Evolutionary conservation across 306 rosid genomes (phyloP), one percentile per base, ranked within the genome.

Genomic region (Rosa lucieae): DNA sequence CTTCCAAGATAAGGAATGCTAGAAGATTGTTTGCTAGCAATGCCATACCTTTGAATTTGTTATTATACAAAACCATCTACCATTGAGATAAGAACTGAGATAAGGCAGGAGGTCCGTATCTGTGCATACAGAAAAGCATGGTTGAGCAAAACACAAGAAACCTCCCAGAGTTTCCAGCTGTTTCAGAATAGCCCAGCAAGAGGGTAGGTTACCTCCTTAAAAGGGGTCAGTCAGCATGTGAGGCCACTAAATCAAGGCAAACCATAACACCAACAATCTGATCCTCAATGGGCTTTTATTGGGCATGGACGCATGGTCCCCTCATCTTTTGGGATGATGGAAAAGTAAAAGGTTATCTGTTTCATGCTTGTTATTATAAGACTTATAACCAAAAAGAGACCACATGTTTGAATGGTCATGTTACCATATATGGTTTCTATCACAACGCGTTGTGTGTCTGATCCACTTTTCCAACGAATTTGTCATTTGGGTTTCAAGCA

Each of bases 141-240:
- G 76, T 51, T 32, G 47, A 43, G 79, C n/a, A 74, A 23, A 69
- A 58, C 39, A n/a, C 69, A 58, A 74, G 78, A 43, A 56, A 58
- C 35, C 55, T 40, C 10, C n/a, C 15, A 23, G 68, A 40, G 13
- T 44, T 2, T 23, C n/a, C 59, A 11, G 0, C 55, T 43, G 11
- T 47, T 21, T 44, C 17, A 7, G n/a, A 71, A 3, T 14, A 29
- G n/a, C 69, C 69, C 69, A 2, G 3, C 69, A 65, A 65, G 44
- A 65, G 43, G 70, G 20, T 14, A 39, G 29, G 72, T 18, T 67
- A 67, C 71, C 71, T 15, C 23, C 71, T 67, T n/a, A 8, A 67
- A 39, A 39, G 29, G 71, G 26, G 6, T 37, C 70, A 66, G 12
- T 15, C 6, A 35, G 70, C 69, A 66, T 66, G 44, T 46, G 46